Evolutionary conservation across 2,329 filamentous ascomycete species (phyloP).

Genomic region (Pseudogymnoascus sp.): DNA sequence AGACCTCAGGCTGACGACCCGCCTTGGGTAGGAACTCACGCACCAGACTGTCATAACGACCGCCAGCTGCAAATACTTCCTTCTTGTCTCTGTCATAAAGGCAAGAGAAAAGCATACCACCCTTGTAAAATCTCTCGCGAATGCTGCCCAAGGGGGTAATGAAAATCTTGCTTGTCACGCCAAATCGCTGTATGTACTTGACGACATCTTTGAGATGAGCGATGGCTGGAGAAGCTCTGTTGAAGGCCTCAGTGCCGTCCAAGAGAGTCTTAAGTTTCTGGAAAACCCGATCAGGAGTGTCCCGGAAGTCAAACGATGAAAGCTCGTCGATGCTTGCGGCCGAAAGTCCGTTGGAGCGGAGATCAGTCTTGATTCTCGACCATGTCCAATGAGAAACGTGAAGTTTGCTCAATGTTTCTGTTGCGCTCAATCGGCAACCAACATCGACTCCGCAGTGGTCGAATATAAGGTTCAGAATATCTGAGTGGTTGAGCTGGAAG

Average conservation of each 20-base stretch:
- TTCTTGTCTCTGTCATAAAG: slow-evolving; percentile 75
- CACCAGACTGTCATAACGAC: slow-evolving; percentile 85
- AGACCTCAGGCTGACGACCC: slow-evolving; percentile 51
- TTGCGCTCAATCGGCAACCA: slow-evolving; percentile 60
- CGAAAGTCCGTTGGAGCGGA: slow-evolving; percentile 79
- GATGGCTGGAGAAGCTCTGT: slow-evolving; percentile 67
- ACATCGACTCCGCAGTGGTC: slow-evolving; percentile 75
- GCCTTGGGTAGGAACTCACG: slow-evolving; percentile 70
- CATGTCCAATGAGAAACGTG: slow-evolving; percentile 76
- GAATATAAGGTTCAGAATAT: slow-evolving; percentile 79
- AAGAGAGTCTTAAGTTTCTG: slow-evolving; percentile 51
- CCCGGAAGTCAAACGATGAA: slow-evolving; percentile 82
- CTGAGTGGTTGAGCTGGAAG: slow-evolving; percentile 83
- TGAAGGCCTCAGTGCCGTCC: slow-evolving; percentile 57
- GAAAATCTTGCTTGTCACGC: slow-evolving; percentile 69
- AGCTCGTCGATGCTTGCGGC: slow-evolving; percentile 88
- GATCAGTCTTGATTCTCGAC: slow-evolving; percentile 60
- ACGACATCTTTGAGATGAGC: slow-evolving; percentile 73
- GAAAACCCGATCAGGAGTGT: slow-evolving; percentile 46
- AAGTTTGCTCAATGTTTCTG: slow-evolving; percentile 77
- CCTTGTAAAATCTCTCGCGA: slow-evolving; percentile 83
- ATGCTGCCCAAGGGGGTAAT: slow-evolving; percentile 78
- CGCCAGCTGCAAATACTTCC: slow-evolving; percentile 87
- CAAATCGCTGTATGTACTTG: slow-evolving; percentile 66
- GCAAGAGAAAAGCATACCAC: slow-evolving; percentile 83